Percentiles rank a stretch among this genome's conserved stretches.
These are phyloP conservation scores for Leccinum holopus DNA, from an alignment of 1,284 basidiomycete genomes.

Conservation along the genomic window DNA sequence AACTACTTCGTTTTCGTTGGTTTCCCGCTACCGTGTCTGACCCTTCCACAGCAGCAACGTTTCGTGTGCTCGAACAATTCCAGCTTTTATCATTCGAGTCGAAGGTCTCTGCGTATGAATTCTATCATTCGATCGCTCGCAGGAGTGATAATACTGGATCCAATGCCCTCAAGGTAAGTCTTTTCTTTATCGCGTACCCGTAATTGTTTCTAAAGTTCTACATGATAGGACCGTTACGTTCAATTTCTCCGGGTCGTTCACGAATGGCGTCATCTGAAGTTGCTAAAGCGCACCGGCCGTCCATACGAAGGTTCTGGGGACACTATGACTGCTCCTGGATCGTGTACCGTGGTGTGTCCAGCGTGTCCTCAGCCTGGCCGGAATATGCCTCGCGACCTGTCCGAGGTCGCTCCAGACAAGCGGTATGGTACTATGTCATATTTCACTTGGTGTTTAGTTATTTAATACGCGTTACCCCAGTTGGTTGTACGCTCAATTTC, in stretches of 20 bases:
- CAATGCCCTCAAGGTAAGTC: neutral
- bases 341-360: neutral
- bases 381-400: neutral
- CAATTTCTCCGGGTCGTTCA: neutral
- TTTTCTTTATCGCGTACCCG: neutral
- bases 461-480: too few species aligned
- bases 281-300: neutral
- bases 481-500: too few species aligned
- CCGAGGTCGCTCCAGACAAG: too few species aligned
- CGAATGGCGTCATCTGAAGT: neutral
- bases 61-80: neutral
- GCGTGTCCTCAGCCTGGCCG: neutral
- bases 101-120: neutral
- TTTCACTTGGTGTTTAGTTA: too few species aligned
- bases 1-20: neutral
- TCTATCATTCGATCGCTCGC: neutral
- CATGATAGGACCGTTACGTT: neutral
- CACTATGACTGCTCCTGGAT: neutral
- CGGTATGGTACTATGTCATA: too few species aligned
- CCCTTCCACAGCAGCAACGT: neutral
- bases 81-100: neutral
- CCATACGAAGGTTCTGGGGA: neutral
- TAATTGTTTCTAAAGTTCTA: neutral
- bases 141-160: neutral
- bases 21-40: neutral